Evolutionary conservation across 2,329 filamentous ascomycete genomes (phyloP), one percentile per base, ranked within the genome.

Genomic region (Alternaria ethzedia): DNA sequence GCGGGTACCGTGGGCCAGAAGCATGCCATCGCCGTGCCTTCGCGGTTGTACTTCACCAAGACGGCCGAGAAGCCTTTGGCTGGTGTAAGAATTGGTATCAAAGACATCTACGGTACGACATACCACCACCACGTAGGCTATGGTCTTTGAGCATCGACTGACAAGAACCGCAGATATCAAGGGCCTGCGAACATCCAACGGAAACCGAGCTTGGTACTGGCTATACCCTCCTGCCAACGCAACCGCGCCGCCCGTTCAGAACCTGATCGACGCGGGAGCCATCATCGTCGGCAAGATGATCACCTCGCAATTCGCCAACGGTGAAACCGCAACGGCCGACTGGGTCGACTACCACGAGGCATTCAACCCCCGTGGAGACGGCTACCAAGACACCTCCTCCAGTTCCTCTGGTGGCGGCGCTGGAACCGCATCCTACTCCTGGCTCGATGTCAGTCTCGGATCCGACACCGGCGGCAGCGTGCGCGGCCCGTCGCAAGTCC

Each of bases 1-100:
- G 64, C 75, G 61, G 57, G 69, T 4, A 73, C 63, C 8, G 47
- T 69, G 20, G 72, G 72, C 17, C 72, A 83, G 80, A 30, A 80
- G 84, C 52, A 83, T 80, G 70, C 72, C 5, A 59, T 74, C 23
- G 71, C 71, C 5, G 88, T 90, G 0, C 88, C 88, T 5, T 90
- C 87, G 7, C 82, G 88, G 75, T 73, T 20, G 77, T 83, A 15
- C 76, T 86, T 23, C 79, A 84, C 82, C 3, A 84, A 82, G 49
- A 86, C 85, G 0, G 70, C 76, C 0, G 80, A 83, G 80, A 28
- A 80, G 86, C 51, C 84, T 80, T 80, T 91, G 0, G 85, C 87
- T 6, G 88, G 89, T 9, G 88, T 90, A 0, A 87, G 89, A 17
- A 74, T 90, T 1, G 88, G 84, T 0, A 82, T 90, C 58, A 91